These are phyloP conservation scores for Cladosporium cucumerinum DNA, from an alignment of 2,329 filamentous ascomycete species.

Conservation along the genomic window DNA sequence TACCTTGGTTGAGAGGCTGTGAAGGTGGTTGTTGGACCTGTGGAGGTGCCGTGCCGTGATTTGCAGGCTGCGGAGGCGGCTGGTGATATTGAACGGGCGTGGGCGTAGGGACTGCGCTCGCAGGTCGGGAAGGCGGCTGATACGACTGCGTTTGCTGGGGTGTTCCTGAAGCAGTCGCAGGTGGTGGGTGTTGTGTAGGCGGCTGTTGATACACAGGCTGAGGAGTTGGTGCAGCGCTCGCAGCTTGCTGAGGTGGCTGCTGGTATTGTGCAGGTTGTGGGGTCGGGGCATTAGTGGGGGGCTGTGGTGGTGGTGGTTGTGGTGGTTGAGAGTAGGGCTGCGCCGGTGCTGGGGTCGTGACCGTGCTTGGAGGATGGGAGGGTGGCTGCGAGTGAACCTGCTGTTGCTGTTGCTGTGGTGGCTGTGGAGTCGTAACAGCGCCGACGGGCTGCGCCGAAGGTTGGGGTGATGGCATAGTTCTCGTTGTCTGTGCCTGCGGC, in stretches of 20 bases:
- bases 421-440: background rate
- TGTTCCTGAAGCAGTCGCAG: background rate
- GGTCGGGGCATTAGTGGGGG: background rate
- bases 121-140: background rate
- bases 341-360: background rate
- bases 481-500: background rate
- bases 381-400: background rate
- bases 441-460: background rate
- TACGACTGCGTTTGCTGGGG: background rate
- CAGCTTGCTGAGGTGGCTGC: background rate
- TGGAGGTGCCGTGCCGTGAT: background rate
- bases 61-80: background rate
- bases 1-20: background rate
- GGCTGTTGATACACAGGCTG: background rate
- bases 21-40: background rate
- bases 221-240: constrained; percentile 2
- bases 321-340: constrained; percentile 1
- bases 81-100: background rate
- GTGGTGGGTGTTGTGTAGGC: background rate
- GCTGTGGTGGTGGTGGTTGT: background rate
- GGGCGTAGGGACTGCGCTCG: background rate
- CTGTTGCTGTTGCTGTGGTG: background rate
- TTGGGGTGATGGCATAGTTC: background rate
- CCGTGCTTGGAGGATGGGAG: background rate
- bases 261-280: constrained; percentile 3